A percentile compares a stretch with the other conserved stretches of the same genome.
Conservation (phyloP, 441 rosid genomes). For the Adansonia gregorii region DNA sequence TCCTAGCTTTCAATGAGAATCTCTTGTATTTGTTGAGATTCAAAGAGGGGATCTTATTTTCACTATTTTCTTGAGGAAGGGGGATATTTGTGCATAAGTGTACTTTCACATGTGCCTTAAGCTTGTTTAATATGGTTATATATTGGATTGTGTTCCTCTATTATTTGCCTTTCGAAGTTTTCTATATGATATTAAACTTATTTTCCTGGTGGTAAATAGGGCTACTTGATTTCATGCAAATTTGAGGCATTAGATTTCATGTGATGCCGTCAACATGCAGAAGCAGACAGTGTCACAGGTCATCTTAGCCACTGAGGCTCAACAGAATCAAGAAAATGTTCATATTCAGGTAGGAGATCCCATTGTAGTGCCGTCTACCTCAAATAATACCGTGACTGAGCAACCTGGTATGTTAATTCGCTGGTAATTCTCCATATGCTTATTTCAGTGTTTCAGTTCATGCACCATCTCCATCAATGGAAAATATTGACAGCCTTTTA, state of each 20-base stretch:
- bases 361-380: conserved; percentile 40
- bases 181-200: conserved; percentile 8
- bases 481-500: not conserved
- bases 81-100: not conserved
- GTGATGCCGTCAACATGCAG: conserved; percentile 32
- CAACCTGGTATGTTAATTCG: conserved; percentile 58
- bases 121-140: not conserved
- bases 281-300: conserved; percentile 53
- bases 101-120: not conserved
- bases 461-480: conserved; percentile 13
- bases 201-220: conserved; percentile 21
- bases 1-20: conserved; percentile 1
- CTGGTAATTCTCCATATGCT: conserved; percentile 18
- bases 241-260: conserved; percentile 35
- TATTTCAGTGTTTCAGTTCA: conserved; percentile 15
- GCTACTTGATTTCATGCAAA: conserved; percentile 27
- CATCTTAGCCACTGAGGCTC: conserved; percentile 46
- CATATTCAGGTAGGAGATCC: conserved; percentile 51
- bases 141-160: not conserved
- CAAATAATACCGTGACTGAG: conserved; percentile 39
- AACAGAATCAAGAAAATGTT: conserved; percentile 43
- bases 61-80: conserved; percentile 15
- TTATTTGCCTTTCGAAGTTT: conserved; percentile 1
- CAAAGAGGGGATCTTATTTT: not conserved
- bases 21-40: conserved; percentile 8